Conservation (phyloP, 106 monocot genomes). For the Dendrobium nobile region DNA sequence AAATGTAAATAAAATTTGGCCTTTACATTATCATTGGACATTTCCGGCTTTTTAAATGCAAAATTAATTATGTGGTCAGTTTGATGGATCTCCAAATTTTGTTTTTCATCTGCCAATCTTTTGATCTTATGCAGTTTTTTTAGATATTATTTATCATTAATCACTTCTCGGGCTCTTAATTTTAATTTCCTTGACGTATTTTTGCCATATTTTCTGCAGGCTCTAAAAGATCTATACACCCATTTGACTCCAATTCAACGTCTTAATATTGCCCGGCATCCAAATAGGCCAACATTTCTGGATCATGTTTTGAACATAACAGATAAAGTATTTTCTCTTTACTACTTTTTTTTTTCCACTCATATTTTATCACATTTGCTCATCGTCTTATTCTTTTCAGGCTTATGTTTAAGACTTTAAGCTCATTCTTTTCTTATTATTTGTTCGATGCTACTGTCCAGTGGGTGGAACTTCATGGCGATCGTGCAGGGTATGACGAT, state of each 20-base stretch:
- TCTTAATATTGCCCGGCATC: conserved; percentile 74
- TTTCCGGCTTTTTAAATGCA: neutral
- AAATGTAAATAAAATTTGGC: neutral
- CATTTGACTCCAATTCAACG: conserved; percentile 81
- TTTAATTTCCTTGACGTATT: neutral
- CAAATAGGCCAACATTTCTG: conserved; percentile 84
- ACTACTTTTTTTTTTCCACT: neutral
- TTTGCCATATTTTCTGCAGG: conserved; percentile 37
- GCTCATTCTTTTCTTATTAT: conserved; percentile 1
- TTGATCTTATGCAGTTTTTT: neutral
- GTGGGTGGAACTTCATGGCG: conserved; percentile 98
- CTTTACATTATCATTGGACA: neutral
- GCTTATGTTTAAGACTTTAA: neutral
- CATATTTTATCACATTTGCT: neutral
- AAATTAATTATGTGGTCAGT: neutral
- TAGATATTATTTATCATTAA: neutral
- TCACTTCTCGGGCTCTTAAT: neutral
- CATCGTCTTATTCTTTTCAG: neutral
- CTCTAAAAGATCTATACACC: conserved; percentile 58
- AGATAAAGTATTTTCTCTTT: conserved; percentile 45
- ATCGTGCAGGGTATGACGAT: conserved; percentile 93
- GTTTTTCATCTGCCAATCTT: neutral
- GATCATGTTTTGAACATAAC: conserved; percentile 89
- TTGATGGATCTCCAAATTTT: neutral
- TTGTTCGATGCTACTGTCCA: conserved; percentile 16